Conservation (phyloP, 139 green algal genomes). For the Chlorokybus atmophyticus region DNA sequence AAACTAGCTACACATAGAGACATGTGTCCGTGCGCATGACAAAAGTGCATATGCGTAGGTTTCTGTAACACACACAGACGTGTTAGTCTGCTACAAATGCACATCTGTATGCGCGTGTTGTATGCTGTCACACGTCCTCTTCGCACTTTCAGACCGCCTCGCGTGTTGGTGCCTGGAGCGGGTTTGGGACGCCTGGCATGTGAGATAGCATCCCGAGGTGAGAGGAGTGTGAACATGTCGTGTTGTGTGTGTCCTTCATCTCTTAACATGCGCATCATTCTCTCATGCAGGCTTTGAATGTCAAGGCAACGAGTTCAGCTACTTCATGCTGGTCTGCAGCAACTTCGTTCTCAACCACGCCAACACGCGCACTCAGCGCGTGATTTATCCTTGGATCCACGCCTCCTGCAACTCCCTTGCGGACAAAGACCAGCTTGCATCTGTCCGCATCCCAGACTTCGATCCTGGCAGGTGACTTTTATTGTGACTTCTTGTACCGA, state of each 20-base stretch:
- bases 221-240: constrained; percentile 1
- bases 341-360: constrained; percentile 76
- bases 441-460: constrained; percentile 34
- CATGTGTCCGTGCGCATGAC: no score
- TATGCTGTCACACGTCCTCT: no score
- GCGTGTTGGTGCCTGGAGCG: constrained; percentile 71
- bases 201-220: constrained; percentile 27
- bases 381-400: constrained; percentile 63
- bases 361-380: constrained; percentile 34
- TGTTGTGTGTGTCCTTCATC: not conserved
- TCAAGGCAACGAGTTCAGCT: constrained; percentile 88
- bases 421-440: constrained; percentile 57
- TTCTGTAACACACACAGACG: no score
- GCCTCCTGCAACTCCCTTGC: constrained; percentile 51
- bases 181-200: constrained; percentile 66
- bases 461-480: not conserved
- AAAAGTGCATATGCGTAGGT: no score
- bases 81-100: no score
- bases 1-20: no score
- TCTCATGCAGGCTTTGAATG: constrained; percentile 9
- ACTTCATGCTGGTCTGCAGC: constrained; percentile 87
- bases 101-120: no score
- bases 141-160: no score
- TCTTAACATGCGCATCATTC: not conserved
- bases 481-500: not conserved